Evolutionary conservation across 1,284 basidiomycete species (phyloP), one percentile per base, ranked within the genome.

Genomic region (Ustilago bromivora): DNA sequence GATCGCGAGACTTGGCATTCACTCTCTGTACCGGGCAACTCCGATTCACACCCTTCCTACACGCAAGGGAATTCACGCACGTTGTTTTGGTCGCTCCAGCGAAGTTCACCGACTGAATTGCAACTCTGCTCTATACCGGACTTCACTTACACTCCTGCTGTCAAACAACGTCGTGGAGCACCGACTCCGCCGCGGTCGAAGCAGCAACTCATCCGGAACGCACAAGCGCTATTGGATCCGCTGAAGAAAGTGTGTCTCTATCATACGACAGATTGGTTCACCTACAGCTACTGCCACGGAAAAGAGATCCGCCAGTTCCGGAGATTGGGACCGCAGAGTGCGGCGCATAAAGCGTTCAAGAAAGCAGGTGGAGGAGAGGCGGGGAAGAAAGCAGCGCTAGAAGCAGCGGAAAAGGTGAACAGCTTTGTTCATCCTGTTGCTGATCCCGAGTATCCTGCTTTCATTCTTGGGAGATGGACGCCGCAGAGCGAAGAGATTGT

Each of bases 251-350:
- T 57, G 3, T 84, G 82, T 41, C 71, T 84, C 43, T 84, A 80
- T 47, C 78, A 82, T 53, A 80, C 72, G 17, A 34, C 70, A 8
- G 82, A 83, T 38, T 84, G 82, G 82, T 84, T 84, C 62, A 83
- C 82, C 36, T 84, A 84, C 66, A 61, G 69, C 40, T 79, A 81
- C 75, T 84, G 82, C 59, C 76, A 83, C 19, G 82, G 82, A 5
- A 59, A 64, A 31, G 61, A 71, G 51, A 65, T 84, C 15, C 67
- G 76, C 2, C 82, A 84, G 54, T 84, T 84, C 56, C 46, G 71
- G 2, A 73, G 74, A 10, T 65, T 82, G 5, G 65, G 68, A 5
- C 40, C 71, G 1, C 57, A 56, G 23, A 58, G 60, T 4, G 76
- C 76, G 1, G 71, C 67, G 1, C 58, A 62, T 2, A 56, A 67